These are phyloP conservation scores for Tulasnella sp. DNA, from an alignment of 768 basidiomycete species.

Conservation along the genomic window DNA sequence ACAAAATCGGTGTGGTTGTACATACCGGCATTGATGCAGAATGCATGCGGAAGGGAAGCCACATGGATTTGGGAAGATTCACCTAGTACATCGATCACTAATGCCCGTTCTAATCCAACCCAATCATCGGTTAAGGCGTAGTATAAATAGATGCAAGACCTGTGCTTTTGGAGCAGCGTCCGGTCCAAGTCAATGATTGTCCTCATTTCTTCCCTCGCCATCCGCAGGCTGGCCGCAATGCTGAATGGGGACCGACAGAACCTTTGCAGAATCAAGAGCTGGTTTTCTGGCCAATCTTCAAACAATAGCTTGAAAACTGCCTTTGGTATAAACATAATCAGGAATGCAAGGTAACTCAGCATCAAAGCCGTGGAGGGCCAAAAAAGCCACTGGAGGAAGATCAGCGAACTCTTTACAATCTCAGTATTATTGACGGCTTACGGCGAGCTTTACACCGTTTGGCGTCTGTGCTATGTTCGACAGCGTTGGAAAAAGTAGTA, in stretches of 20 bases:
- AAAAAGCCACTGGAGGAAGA: constrained; percentile 34
- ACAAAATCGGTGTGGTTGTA: too few species aligned
- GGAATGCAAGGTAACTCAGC: constrained; percentile 28
- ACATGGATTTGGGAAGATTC: constrained; percentile 24
- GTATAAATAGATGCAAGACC: constrained; percentile 37
- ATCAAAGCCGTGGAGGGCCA: constrained; percentile 35
- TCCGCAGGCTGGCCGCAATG: constrained; percentile 41
- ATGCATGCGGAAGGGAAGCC: constrained; percentile 50
- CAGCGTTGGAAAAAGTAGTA: constrained; percentile 61
- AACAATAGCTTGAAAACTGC: constrained; percentile 34
- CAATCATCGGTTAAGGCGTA: constrained; percentile 54
- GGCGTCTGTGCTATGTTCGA: constrained; percentile 49
- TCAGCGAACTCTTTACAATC: neutral
- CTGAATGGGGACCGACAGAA: constrained; percentile 40
- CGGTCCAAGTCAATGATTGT: constrained; percentile 42
- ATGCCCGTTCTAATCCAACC: constrained; percentile 46
- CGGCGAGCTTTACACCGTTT: constrained; percentile 46
- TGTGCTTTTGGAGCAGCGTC: constrained; percentile 29
- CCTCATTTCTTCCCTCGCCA: constrained; percentile 60
- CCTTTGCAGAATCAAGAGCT: constrained; percentile 34
- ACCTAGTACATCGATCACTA: constrained; percentile 32
- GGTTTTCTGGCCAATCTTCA: constrained; percentile 37
- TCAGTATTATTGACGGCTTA: constrained; percentile 26
- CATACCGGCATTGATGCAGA: constrained; percentile 38
- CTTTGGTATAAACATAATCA: constrained; percentile 30